phyloP scores from a whole-genome alignment of 1,284 basidiomycete genomes.

The Paramarasmius palmivorus region DNA sequence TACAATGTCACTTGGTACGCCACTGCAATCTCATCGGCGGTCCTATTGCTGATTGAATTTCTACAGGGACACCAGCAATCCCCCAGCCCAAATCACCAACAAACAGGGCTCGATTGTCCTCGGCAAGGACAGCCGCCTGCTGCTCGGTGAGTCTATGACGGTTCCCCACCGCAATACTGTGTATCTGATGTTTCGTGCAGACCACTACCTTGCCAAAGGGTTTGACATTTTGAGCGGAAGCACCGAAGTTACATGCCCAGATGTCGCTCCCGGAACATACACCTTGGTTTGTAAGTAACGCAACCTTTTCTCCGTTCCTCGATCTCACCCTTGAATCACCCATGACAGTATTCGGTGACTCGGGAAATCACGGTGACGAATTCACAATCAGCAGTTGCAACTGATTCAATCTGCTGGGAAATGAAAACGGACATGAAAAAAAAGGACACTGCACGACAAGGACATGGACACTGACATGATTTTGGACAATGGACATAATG shows the following conservation, averaged over 20 bases:
- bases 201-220: constrained; percentile 36
- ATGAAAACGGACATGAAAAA: constrained; percentile 4
- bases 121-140: constrained; percentile 30
- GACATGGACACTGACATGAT: background rate
- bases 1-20: constrained; percentile 44
- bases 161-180: background rate
- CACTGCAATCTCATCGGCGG: background rate
- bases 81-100: constrained; percentile 46
- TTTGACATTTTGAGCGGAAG: constrained; percentile 39
- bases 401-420: constrained; percentile 5
- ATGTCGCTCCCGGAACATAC: constrained; percentile 37
- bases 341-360: constrained; percentile 51
- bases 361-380: constrained; percentile 41
- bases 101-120: constrained; percentile 39
- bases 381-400: constrained; percentile 34
- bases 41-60: constrained; percentile 10
- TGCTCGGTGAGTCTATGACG: constrained; percentile 18
- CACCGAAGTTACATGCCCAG: constrained; percentile 39
- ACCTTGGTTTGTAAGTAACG: constrained; percentile 43
- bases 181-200: constrained; percentile 19
- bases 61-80: constrained; percentile 38
- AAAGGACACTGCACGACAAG: constrained; percentile 2
- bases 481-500: background rate
- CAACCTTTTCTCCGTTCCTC: background rate
- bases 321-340: background rate